Base-by-base conservation (phyloP, 805 yeast genomes). In the Saccharomycopsis javanensis region DNA sequence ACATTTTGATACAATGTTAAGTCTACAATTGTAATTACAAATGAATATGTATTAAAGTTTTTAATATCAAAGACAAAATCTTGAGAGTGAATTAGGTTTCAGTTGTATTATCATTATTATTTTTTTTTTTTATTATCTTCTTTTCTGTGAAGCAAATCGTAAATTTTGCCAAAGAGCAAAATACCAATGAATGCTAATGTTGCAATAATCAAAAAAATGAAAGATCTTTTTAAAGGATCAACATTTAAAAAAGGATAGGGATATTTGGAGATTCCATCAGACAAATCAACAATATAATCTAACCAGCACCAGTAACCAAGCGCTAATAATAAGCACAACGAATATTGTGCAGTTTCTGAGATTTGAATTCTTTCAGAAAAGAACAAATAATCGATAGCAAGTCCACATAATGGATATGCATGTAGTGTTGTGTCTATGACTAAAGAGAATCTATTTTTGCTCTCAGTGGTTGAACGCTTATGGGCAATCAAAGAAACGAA, bases 401-500 rank as follows among this genome's bases (percentile, higher is more conserved):
- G 50, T 13, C 57, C 34, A 10, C 31, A 42, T 15, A 58, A 55
- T 15, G 63, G 63, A 10, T 50, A 18, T 11, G 53, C 30, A 55
- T 60, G 63, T 20, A 60, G 38, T 7, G 55, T 20, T 15, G 56
- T 51, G 53, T 60, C 63, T 31, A 58, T 50, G n/a, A 42, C 48
- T n/a, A 13, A 20, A 1, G 48, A 42, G 25, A 42, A 42, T 11
- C 48, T 42, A 8, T 42, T 8, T 8, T 42, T 42, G n/a, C 6
- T 13, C 10, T 35, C 54, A 25, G 56, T 57, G 3, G 46, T 54
- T 6, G 27, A 52, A 30, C 37, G 16, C 25, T 35, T 23, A 13
- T 34, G 31, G 23, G 38, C 31, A 11, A 86, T 81, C 55, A 81
- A 65, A 18, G 72, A 69, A 33, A 77, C 65, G 53, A 76, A 75